These are phyloP conservation scores for Moelleriella libera DNA, from an alignment of 2,329 filamentous ascomycete species.

Conservation along the genomic window DNA sequence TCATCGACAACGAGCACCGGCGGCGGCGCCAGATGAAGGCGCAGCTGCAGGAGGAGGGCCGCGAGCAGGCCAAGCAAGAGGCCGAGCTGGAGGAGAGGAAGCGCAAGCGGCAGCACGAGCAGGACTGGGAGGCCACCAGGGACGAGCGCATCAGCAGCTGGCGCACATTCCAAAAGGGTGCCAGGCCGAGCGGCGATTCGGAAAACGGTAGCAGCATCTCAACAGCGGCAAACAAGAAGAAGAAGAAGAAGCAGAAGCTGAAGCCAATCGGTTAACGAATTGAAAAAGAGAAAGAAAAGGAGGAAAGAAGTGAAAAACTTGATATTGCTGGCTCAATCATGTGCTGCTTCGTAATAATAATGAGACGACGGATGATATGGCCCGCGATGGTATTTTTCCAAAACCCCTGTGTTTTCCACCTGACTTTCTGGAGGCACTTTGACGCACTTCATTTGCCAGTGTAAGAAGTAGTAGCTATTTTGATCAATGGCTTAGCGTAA, in stretches of 20 bases:
- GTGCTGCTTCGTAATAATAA: too few relatives aligned
- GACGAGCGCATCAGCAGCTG: constrained; percentile 89
- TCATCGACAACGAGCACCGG: constrained; percentile 85
- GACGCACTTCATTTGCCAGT: too few relatives aligned
- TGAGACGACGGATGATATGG: too few relatives aligned
- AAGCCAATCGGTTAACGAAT: constrained; percentile 40
- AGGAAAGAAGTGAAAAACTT: not conserved
- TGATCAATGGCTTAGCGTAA: too few relatives aligned
- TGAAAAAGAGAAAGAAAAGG: not conserved
- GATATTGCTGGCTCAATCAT: not conserved
- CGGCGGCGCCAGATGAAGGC: constrained; percentile 77
- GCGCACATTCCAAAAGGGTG: constrained; percentile 75
- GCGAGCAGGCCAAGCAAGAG: constrained; percentile 74
- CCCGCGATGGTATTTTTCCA: too few relatives aligned
- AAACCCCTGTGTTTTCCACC: too few relatives aligned
- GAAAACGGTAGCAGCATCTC: not conserved
- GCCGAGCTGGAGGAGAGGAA: constrained; percentile 71
- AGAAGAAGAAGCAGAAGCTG: constrained; percentile 55
- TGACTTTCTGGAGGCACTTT: too few relatives aligned
- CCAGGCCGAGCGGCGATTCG: constrained; percentile 26
- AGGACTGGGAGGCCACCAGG: constrained; percentile 87
- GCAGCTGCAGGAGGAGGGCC: constrained; percentile 90
- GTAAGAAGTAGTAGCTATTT: too few relatives aligned
- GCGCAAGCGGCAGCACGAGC: constrained; percentile 80
- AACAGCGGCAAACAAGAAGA: constrained; percentile 14